Conservation (phyloP, 192 early-diverging fungal species). For the Entrophospora sp. region DNA sequence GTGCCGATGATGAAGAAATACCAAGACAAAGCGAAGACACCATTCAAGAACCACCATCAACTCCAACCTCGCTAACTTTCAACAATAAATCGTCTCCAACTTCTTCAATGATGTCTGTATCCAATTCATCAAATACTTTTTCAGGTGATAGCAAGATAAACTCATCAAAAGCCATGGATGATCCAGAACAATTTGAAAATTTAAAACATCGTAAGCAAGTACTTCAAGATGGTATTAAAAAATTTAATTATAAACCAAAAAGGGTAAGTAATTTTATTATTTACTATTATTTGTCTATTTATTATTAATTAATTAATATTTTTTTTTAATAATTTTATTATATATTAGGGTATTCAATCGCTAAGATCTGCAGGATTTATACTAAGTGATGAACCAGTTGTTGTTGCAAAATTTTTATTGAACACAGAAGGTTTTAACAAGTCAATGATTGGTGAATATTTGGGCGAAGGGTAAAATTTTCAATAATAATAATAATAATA, state of each 20-base stretch:
- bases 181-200: conserved; percentile 77
- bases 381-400: conserved; percentile 50
- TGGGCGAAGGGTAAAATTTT: conserved; percentile 86
- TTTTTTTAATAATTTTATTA: not conserved
- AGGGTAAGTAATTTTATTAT: conserved; percentile 17
- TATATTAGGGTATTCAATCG: conserved; percentile 61
- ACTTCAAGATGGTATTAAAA: conserved; percentile 64
- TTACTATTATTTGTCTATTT: not conserved
- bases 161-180: conserved; percentile 46
- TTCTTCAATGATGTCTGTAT: conserved; percentile 16
- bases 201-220: conserved; percentile 81
- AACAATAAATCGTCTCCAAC: conserved; percentile 18
- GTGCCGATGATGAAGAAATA: conserved; percentile 13
- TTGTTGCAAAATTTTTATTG: conserved; percentile 69
- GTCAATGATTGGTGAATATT: conserved; percentile 81
- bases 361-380: conserved; percentile 63
- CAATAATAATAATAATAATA: too few species aligned
- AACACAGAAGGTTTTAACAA: conserved; percentile 78
- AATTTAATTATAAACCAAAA: conserved; percentile 85
- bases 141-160: not conserved
- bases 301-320: not conserved
- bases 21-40: conserved; percentile 13
- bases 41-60: conserved; percentile 16
- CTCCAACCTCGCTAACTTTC: not conserved
- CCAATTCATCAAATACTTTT: not conserved